Evolutionary conservation across 2,329 filamentous ascomycete genomes (phyloP), one percentile per base, ranked within the genome.

Genomic region (Annulohypoxylon truncatum): DNA sequence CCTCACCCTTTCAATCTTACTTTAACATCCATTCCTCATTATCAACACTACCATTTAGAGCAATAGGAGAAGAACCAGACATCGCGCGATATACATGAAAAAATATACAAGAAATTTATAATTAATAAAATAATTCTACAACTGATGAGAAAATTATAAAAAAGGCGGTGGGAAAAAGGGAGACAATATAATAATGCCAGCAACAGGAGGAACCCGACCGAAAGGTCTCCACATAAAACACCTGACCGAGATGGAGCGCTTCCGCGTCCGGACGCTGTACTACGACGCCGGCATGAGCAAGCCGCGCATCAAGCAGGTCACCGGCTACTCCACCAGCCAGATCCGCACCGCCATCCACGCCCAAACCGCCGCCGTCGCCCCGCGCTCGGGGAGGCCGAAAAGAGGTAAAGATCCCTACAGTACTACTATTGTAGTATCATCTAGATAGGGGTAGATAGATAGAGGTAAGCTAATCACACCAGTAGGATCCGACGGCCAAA

Each of bases 181-280:
- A 51, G 29, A 58, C 15, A 10, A 28, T 28, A 47, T 3, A 8
- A 60, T 44, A 29, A 63, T 61, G 56, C 48, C 54, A 2, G 4
- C 33, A 18, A 4, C n/a, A 6, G n/a, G 35, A n/a, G 59, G 53
- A 44, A 65, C 53, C 22, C 66, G 72, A 5, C 74, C 74, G 3
- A 74, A 71, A 28, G 73, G 70, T 13, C 48, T 75, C 29, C 72
- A 75, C 54, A 75, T 73, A 15, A 75, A 75, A 48, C 73, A 75
- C 48, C 66, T 76, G 29, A 75, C 73, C 3, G 72, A 73, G 62
- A 55, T 70, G 1, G 72, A 76, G 31, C 71, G 74, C 48, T 74
- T 75, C 61, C 59, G 73, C 15, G 70, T 75, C 24, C 73, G 73
- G 54, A 74, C 71, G 10, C 66, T 76, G n/a, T 75, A 76, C 53